These are phyloP conservation scores for Russula brevipes DNA, from an alignment of 768 basidiomycete species.

Conservation along the genomic window DNA sequence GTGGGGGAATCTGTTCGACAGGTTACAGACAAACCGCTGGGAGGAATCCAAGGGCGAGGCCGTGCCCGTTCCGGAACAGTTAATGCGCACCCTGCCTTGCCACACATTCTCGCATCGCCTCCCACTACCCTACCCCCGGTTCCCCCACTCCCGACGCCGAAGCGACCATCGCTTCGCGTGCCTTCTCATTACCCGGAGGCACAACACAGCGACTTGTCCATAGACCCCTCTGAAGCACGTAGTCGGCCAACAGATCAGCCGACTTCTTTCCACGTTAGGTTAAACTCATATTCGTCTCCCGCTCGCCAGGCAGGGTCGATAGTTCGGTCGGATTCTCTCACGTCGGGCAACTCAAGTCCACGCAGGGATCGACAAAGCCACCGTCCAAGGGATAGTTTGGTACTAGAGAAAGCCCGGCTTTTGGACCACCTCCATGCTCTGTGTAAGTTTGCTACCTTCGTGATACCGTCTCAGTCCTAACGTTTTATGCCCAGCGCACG, in stretches of 20 bases:
- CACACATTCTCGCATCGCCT: slow-evolving; percentile 14
- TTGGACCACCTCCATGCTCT: slow-evolving; percentile 29
- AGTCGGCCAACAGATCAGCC: neutral
- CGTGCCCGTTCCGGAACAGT: slow-evolving; percentile 27
- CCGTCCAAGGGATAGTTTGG: slow-evolving; percentile 26
- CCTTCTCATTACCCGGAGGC: neutral
- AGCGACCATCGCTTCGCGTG: neutral
- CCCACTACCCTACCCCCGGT: slow-evolving; percentile 23
- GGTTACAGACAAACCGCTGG: neutral
- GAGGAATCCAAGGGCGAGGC: neutral
- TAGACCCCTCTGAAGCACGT: neutral
- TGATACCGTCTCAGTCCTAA: slow-evolving; percentile 23
- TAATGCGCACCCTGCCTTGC: slow-evolving; percentile 16
- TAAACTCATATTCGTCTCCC: neutral
- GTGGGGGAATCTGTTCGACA: neutral
- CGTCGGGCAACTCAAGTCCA: neutral
- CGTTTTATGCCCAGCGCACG: slow-evolving; percentile 23
- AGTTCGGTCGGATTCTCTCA: neutral
- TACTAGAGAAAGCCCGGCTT: slow-evolving; percentile 24
- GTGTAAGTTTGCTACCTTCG: slow-evolving; percentile 33
- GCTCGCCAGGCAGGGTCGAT: slow-evolving; percentile 1
- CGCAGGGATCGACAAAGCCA: slow-evolving; percentile 6
- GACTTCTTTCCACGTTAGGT: neutral
- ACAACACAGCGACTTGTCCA: neutral
- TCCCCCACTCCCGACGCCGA: slow-evolving; percentile 20